phyloP scores from a whole-genome alignment of 1,284 basidiomycete genomes.

The Paramarasmius palmivorus region DNA sequence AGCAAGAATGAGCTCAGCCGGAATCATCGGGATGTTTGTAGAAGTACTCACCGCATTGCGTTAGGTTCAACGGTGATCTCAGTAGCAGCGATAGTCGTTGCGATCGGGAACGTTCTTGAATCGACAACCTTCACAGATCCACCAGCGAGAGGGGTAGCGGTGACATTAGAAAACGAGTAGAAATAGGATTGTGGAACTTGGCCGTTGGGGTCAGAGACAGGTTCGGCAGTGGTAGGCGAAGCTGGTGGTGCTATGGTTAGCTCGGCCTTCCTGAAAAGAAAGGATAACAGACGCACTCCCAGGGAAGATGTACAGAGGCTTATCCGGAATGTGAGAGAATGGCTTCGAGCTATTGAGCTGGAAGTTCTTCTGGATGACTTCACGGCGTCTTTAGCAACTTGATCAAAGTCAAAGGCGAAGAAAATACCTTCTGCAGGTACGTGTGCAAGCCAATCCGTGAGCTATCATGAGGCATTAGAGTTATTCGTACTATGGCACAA shows the following conservation, averaged over 20 bases:
- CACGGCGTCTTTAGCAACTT: conserved; percentile 24
- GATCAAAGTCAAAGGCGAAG: neutral
- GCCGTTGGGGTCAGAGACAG: conserved; percentile 50
- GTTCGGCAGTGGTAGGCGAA: conserved; percentile 36
- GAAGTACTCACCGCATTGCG: conserved; percentile 53
- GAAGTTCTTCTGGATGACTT: conserved; percentile 75
- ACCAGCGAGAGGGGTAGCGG: conserved; percentile 50
- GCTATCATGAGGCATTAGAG: conserved; percentile 32
- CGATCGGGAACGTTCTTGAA: conserved; percentile 43
- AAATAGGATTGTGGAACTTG: conserved; percentile 51
- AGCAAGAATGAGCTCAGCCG: neutral
- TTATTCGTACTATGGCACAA: no score
- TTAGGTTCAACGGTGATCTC: conserved; percentile 70
- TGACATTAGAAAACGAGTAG: conserved; percentile 54
- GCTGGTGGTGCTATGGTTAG: conserved; percentile 27
- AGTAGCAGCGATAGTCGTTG: conserved; percentile 62
- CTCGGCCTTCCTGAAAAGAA: conserved; percentile 12
- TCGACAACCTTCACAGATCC: conserved; percentile 68
- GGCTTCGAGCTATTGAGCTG: conserved; percentile 45
- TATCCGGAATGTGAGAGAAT: conserved; percentile 56
- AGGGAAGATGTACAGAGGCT: conserved; percentile 72
- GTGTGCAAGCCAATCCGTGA: conserved; percentile 69
- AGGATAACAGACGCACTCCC: conserved; percentile 36
- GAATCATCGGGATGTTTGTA: conserved; percentile 12
- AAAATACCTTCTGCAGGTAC: conserved; percentile 45